Evolutionary conservation across 129 eudicot genomes (phyloP).

Genomic region (Calendula officinalis): DNA sequence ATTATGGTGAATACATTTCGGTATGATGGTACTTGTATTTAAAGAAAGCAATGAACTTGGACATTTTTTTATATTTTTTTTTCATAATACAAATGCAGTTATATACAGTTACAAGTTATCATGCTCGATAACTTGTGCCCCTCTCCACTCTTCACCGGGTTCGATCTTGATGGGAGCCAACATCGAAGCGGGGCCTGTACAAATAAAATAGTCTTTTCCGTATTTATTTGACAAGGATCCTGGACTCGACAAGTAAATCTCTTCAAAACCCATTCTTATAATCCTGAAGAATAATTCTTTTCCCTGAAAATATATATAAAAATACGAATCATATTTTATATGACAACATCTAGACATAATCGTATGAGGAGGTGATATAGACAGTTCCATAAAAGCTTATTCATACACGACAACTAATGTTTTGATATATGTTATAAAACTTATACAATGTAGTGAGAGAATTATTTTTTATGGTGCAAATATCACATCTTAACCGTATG

Average conservation of each 20-base stretch:
- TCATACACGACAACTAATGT: too few relatives aligned
- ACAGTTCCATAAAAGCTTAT: too few relatives aligned
- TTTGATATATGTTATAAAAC: too few relatives aligned
- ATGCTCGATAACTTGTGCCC: constrained; percentile 89
- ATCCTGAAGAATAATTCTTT: constrained; percentile 69
- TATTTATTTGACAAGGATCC: constrained; percentile 66
- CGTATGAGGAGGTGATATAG: too few relatives aligned
- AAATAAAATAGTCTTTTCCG: constrained; percentile 73
- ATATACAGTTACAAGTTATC: constrained; percentile 61
- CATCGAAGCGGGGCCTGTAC: constrained; percentile 82
- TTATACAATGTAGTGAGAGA: too few relatives aligned
- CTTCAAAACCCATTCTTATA: constrained; percentile 81
- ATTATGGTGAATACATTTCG: constrained; percentile 1
- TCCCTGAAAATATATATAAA: constrained; percentile 44
- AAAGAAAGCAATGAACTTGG: background rate
- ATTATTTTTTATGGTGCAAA: too few relatives aligned
- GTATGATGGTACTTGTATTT: constrained; percentile 3
- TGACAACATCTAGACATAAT: too few relatives aligned
- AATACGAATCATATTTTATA: background rate
- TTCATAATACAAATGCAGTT: background rate
- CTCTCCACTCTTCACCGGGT: constrained; percentile 95
- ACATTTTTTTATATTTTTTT: background rate
- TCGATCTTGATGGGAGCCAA: constrained; percentile 68
- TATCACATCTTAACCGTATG: too few relatives aligned
- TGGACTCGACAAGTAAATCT: constrained; percentile 78